Percentiles rank a stretch among this genome's conserved stretches.
Conservation (phyloP, 306 rosid species). For the Urtica urens region DNA sequence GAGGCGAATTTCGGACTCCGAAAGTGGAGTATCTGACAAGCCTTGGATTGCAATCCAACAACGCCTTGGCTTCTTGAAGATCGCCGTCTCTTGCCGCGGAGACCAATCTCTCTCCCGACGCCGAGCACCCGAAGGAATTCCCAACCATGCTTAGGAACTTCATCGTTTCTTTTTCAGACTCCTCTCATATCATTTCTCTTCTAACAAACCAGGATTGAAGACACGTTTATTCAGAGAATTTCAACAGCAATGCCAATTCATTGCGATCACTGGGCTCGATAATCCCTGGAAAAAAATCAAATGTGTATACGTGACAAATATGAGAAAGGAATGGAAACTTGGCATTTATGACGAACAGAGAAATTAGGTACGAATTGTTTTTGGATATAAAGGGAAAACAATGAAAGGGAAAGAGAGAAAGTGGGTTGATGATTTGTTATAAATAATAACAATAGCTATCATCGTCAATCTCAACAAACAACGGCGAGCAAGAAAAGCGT, state of each 20-base stretch:
- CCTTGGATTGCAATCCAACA: conserved; percentile 84
- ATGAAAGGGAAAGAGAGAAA: conserved; percentile 5
- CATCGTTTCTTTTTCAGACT: no score
- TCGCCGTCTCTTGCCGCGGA: conserved; percentile 99
- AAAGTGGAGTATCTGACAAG: conserved; percentile 87
- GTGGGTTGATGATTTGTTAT: not conserved
- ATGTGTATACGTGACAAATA: no score
- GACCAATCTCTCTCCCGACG: conserved; percentile 90
- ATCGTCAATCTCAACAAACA: conserved; percentile 12
- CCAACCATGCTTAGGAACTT: conserved; percentile 65
- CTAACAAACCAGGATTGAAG: no score
- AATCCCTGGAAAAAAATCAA: conserved; percentile 12
- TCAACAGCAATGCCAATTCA: no score
- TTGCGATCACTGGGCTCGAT: not conserved
- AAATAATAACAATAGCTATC: not conserved
- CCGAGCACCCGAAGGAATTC: conserved; percentile 97
- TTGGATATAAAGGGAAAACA: conserved; percentile 14
- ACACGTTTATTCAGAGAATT: no score
- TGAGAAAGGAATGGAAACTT: not conserved
- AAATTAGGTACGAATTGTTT: conserved; percentile 28
- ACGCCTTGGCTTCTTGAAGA: conserved; percentile 90
- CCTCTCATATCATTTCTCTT: no score
- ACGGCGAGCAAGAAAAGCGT: conserved; percentile 24
- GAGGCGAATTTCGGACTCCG: conserved; percentile 92
- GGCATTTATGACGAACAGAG: not conserved